These are phyloP conservation scores for Gyromitra esculenta DNA, from an alignment of 2,329 filamentous ascomycete genomes.

Conservation along the genomic window DNA sequence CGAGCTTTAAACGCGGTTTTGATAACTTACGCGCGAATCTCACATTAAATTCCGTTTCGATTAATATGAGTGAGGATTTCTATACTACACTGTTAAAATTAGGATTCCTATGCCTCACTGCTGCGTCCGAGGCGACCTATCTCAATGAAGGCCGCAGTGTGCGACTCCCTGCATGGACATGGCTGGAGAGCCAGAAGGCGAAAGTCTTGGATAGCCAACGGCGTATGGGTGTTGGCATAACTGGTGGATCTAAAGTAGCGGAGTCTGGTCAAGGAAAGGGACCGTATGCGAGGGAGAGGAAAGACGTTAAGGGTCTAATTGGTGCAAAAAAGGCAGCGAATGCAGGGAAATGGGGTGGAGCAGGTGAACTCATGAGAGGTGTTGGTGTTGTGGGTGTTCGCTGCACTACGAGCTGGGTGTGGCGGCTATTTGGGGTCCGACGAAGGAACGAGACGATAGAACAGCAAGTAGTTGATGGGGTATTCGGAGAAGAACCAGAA, in stretches of 20 bases:
- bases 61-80: slow-evolving; percentile 91
- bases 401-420: slow-evolving; percentile 34
- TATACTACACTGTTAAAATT: slow-evolving; percentile 88
- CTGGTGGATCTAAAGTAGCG: slow-evolving; percentile 1
- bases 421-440: slow-evolving; percentile 54
- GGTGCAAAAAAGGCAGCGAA: slow-evolving; percentile 48
- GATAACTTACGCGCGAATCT: slow-evolving; percentile 89
- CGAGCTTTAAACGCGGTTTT: slow-evolving; percentile 65
- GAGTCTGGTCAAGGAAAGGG: slow-evolving; percentile 40
- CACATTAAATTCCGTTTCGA: slow-evolving; percentile 74
- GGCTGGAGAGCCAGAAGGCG: slow-evolving; percentile 88
- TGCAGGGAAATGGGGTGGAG: slow-evolving; percentile 48
- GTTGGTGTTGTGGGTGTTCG: slow-evolving; percentile 44
- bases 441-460: slow-evolving; percentile 12
- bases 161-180: slow-evolving; percentile 63
- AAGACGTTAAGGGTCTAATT: slow-evolving; percentile 50
- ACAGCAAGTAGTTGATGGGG: slow-evolving; percentile 12
- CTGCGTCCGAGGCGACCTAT: slow-evolving; percentile 95
- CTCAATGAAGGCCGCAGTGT: slow-evolving; percentile 79
- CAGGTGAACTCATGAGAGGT: slow-evolving; percentile 51
- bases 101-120: slow-evolving; percentile 87
- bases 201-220: slow-evolving; percentile 72
- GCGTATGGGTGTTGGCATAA: slow-evolving; percentile 27
- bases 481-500: slow-evolving; percentile 21
- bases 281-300: slow-evolving; percentile 53